phyloP scores from a whole-genome alignment of 768 basidiomycete genomes.

The Pleurotus tuoliensis region DNA sequence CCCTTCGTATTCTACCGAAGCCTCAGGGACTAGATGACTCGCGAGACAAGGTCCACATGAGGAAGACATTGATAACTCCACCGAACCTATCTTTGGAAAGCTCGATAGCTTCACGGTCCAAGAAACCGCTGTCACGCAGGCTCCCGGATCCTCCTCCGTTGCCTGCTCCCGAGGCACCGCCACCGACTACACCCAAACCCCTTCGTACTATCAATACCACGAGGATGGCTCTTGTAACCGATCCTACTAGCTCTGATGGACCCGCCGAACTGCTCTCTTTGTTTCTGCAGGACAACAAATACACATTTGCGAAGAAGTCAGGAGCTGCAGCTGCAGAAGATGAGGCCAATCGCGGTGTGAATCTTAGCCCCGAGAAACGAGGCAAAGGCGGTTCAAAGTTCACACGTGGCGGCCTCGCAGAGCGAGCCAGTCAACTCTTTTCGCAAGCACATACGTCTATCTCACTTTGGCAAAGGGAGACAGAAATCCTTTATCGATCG shows the following conservation, averaged over 20 bases:
- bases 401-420: slow-evolving; percentile 52
- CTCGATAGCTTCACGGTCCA: slow-evolving; percentile 8
- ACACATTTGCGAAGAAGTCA: slow-evolving; percentile 23
- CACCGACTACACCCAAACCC: slow-evolving; percentile 25
- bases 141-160: slow-evolving; percentile 24
- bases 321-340: slow-evolving; percentile 20
- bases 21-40: not conserved
- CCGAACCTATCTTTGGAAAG: slow-evolving; percentile 5
- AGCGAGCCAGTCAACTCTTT: slow-evolving; percentile 40
- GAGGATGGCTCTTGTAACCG: slow-evolving; percentile 46
- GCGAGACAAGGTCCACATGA: slow-evolving; percentile 9
- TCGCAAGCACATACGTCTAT: slow-evolving; percentile 41
- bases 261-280: slow-evolving; percentile 50
- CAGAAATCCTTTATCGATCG: slow-evolving; percentile 32
- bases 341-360: slow-evolving; percentile 46
- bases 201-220: slow-evolving; percentile 51
- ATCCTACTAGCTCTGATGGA: slow-evolving; percentile 47
- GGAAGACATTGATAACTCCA: slow-evolving; percentile 11
- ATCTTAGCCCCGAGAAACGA: slow-evolving; percentile 57
- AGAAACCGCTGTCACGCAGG: slow-evolving; percentile 14
- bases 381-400: slow-evolving; percentile 39
- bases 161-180: slow-evolving; percentile 17
- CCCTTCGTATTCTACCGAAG: not conserved
- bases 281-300: slow-evolving; percentile 44
- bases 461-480: slow-evolving; percentile 50